Base-by-base conservation (phyloP, 108 stramenopile genomes). In the Nitzschia sp. region DNA sequence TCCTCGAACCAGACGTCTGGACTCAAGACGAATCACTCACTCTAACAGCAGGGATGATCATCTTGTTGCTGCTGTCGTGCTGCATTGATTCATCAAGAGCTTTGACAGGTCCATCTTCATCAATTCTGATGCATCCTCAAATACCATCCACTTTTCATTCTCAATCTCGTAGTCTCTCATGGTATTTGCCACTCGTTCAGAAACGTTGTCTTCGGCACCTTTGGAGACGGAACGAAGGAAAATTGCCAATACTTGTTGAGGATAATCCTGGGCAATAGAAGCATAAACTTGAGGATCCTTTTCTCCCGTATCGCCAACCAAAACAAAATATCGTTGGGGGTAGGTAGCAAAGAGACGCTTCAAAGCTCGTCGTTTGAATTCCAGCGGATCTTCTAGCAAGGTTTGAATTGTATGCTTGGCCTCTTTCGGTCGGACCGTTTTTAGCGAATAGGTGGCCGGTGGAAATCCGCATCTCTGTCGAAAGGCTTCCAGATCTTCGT, bases 251-350 rank as follows among this genome's bases (percentile, higher is more conserved):
- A 80, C 72, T 46, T 80, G 75, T 29, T 77, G 38, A 11, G 80
- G 76, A 65, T 77, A 77, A 30, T 65, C 66, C 35, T 38, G 26
- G 21, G 28, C 59, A 19, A 80, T 57, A 19, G 67, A 71, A 13
- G 45, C 67, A 53, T 80, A 80, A 0, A 80, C 59, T 62, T 77
- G 69, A 2, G 76, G 76, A 61, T 80, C 80, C 58, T 73, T 76
- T 54, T 80, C 80, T 8, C 80, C 80, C 11, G 75, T 58, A 73
- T 80, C 80, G 13, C 80, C 80, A 13, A 80, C 76, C 31, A 80
- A 47, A 19, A 80, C 53, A 48, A 80, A 80, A 30, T 63, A 54
- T 1, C 80, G 71, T 31, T 55, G n/a, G 0, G 80, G 80, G 19
- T 50, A 50, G 19, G 21, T 50, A 5, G 8, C 48, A 50, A 50